Percentiles rank a stretch among this genome's conserved stretches.
These are phyloP conservation scores for Coemansia sp. DNA, from an alignment of 192 early-diverging fungal genomes.

Conservation along the genomic window DNA sequence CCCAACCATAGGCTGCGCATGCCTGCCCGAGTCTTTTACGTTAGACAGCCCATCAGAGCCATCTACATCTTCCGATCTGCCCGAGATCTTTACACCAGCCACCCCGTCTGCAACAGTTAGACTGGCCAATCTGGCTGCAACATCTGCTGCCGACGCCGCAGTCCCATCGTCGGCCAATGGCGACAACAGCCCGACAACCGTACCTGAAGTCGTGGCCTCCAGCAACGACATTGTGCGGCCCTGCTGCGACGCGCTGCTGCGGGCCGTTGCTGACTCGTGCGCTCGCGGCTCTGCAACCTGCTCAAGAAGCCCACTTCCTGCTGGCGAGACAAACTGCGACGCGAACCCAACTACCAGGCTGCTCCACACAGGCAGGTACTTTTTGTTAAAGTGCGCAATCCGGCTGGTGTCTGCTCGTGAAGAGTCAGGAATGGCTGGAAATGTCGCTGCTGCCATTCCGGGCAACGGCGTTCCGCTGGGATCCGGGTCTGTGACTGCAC, in stretches of 20 bases:
- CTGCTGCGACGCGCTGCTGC: background rate
- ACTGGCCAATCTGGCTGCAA: background rate
- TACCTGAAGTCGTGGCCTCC: conserved; percentile 49
- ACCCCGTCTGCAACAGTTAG: background rate
- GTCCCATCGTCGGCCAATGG: conserved; percentile 24
- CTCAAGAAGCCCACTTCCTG: conserved; percentile 43
- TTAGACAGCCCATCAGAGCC: too few relatives aligned
- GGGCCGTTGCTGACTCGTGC: background rate
- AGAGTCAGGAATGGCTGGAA: conserved; percentile 2
- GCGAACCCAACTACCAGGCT: conserved; percentile 49
- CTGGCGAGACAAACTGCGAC: conserved; percentile 52
- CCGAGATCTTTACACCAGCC: too few relatives aligned
- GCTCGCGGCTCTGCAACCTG: background rate
- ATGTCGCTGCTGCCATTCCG: conserved; percentile 5
- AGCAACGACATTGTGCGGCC: conserved; percentile 47
- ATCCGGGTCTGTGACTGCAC: conserved; percentile 2
- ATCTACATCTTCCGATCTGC: too few relatives aligned
- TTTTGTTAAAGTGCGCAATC: conserved; percentile 33
- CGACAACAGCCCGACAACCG: conserved; percentile 43
- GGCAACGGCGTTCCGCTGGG: conserved; percentile 2
- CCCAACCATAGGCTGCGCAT: conserved; percentile 26
- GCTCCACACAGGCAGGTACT: conserved; percentile 49
- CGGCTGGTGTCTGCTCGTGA: background rate
- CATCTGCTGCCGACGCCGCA: background rate
- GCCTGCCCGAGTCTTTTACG: background rate